Conservation (phyloP, 495 filamentous ascomycete species). For the Aspergillus incahuasiensis region DNA sequence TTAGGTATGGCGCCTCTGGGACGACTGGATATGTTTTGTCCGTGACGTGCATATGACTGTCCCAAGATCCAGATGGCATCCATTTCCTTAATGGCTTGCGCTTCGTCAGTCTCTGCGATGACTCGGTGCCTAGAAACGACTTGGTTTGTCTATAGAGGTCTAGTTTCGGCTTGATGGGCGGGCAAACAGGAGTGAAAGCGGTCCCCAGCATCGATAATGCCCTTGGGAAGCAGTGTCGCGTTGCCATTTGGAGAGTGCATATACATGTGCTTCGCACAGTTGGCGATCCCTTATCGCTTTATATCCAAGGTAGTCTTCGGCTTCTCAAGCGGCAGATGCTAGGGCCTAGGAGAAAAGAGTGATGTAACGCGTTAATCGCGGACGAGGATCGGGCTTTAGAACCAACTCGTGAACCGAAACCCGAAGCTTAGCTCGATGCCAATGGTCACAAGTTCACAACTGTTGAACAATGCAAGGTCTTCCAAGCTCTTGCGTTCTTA, state of each 20-base stretch:
- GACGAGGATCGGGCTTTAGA: neutral
- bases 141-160: neutral
- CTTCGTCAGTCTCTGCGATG: neutral
- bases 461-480: too few species aligned
- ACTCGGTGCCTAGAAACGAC: neutral
- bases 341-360: neutral
- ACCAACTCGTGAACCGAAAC: neutral
- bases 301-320: neutral
- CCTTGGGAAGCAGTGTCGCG: neutral
- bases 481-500: neutral
- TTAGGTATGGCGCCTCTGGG: conserved; percentile 34
- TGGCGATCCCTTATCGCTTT: neutral
- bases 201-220: neutral
- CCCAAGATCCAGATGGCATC: conserved; percentile 42
- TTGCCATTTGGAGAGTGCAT: neutral
- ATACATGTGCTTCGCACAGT: neutral
- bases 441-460: too few species aligned
- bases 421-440: neutral
- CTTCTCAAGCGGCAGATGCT: too few species aligned
- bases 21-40: conserved; percentile 40
- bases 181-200: neutral
- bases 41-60: conserved; percentile 52
- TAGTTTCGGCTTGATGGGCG: neutral
- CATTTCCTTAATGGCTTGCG: conserved; percentile 19
- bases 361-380: neutral